These are phyloP conservation scores for Diaporthe amygdali DNA, from an alignment of 2,329 filamentous ascomycete species.

Conservation along the genomic window DNA sequence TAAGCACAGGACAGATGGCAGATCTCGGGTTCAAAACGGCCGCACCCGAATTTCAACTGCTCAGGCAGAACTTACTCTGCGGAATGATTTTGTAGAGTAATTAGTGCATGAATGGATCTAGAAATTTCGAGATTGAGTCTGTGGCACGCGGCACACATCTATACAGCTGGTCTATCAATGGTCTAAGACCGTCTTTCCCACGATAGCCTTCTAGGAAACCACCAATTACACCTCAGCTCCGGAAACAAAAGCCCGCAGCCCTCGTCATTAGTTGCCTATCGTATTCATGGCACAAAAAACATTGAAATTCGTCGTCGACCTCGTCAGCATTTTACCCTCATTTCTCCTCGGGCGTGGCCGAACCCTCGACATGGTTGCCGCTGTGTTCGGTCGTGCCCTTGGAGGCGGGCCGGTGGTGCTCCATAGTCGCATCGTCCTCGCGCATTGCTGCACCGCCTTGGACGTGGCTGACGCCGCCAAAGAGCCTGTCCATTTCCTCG, in stretches of 20 bases:
- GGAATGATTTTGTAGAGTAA: too few relatives aligned
- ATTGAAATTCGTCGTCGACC: background rate
- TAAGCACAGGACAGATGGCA: too few relatives aligned
- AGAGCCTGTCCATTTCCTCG: slow-evolving; percentile 42
- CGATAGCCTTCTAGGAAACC: background rate
- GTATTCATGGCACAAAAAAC: background rate
- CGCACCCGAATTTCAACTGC: too few relatives aligned
- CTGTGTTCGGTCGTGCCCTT: slow-evolving; percentile 6
- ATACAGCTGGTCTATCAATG: background rate
- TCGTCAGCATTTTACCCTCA: background rate
- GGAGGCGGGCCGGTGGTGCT: slow-evolving; percentile 25
- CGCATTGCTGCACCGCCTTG: slow-evolving; percentile 38
- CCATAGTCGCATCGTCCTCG: slow-evolving; percentile 29
- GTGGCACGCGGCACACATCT: background rate
- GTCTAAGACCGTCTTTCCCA: background rate
- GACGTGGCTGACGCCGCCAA: slow-evolving; percentile 42
- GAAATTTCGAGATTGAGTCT: background rate
- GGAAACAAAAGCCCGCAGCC: background rate
- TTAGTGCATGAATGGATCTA: background rate
- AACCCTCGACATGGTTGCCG: background rate
- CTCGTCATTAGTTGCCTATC: background rate
- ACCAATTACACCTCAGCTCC: background rate
- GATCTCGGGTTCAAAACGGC: too few relatives aligned
- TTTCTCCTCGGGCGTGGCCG: slow-evolving; percentile 20
- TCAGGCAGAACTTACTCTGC: too few relatives aligned